Percentiles rank a stretch among this genome's conserved stretches.
These are phyloP conservation scores for Eucalyptus guilfoylei DNA, from an alignment of 345 rosid genomes.

Conservation along the genomic window DNA sequence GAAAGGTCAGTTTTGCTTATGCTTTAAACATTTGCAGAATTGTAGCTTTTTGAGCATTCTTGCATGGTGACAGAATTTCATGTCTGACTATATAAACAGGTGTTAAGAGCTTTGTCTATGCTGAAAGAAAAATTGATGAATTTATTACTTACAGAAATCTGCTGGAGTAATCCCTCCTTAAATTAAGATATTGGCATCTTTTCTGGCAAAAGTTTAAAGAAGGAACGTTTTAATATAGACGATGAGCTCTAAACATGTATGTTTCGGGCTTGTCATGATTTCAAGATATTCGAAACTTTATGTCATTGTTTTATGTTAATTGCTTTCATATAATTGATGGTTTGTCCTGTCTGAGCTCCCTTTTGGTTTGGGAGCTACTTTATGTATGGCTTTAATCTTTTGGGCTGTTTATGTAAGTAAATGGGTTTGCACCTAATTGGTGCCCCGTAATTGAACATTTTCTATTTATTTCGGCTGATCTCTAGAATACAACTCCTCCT, in stretches of 20 bases:
- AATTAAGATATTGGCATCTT: background rate
- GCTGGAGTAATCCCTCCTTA: background rate
- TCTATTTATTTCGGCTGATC: background rate
- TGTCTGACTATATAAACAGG: background rate
- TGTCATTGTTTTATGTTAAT: background rate
- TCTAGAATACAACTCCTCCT: constrained; percentile 12
- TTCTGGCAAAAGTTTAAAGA: background rate
- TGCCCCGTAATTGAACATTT: too few relatives aligned
- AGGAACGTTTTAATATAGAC: background rate
- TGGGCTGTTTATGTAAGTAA: too few relatives aligned
- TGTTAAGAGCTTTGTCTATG: background rate
- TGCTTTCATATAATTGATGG: background rate
- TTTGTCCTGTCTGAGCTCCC: background rate
- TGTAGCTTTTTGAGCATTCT: background rate
- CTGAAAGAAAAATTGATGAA: background rate
- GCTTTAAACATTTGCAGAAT: background rate
- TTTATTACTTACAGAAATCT: background rate
- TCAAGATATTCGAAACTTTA: background rate
- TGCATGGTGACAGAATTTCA: background rate
- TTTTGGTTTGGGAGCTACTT: background rate
- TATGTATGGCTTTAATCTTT: too few relatives aligned
- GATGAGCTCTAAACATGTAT: background rate
- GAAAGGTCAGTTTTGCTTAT: constrained; percentile 49
- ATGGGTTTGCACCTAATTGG: too few relatives aligned
- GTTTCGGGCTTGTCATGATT: background rate